These are phyloP conservation scores for Penicillium capsulatum DNA, from an alignment of 2,329 filamentous ascomycete genomes.

Conservation along the genomic window DNA sequence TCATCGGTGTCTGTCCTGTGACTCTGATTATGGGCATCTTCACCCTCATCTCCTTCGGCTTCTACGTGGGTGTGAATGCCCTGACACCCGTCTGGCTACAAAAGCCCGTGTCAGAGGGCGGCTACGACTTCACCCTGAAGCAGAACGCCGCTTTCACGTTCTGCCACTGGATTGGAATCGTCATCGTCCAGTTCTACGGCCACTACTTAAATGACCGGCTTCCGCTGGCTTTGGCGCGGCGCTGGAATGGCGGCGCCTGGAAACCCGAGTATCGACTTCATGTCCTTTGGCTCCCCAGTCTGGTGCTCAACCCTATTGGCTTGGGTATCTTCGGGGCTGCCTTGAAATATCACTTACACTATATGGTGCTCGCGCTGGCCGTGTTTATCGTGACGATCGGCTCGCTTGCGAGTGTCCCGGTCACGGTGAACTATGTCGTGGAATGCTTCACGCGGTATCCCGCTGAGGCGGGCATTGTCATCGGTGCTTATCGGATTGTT, in stretches of 20 bases:
- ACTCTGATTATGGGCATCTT: constrained; percentile 40
- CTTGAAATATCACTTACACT: constrained; percentile 42
- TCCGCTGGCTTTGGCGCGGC: constrained; percentile 32
- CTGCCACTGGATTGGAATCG: constrained; percentile 41
- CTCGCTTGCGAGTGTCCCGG: constrained; percentile 25
- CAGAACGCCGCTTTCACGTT: constrained; percentile 42
- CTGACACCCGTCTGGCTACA: constrained; percentile 41
- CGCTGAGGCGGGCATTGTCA: constrained; percentile 33
- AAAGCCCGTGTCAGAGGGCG: constrained; percentile 33
- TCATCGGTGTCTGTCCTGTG: constrained; percentile 34
- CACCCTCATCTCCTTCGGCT: constrained; percentile 36
- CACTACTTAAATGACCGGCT: constrained; percentile 40
- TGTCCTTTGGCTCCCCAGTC: constrained; percentile 25
- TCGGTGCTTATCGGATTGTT: constrained; percentile 30
- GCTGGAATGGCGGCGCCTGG: constrained; percentile 30
- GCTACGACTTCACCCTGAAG: constrained; percentile 43
- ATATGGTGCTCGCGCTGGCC: constrained; percentile 39
- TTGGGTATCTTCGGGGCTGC: constrained; percentile 37
- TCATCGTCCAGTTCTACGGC: constrained; percentile 36
- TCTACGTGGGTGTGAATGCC: constrained; percentile 33
- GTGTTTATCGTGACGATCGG: constrained; percentile 42
- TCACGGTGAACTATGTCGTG: constrained; percentile 26
- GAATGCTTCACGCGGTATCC: constrained; percentile 37
- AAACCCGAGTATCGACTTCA: constrained; percentile 35
- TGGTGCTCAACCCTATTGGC: constrained; percentile 29